Evolutionary conservation across 2,329 filamentous ascomycete species (phyloP).

Genomic region (Clarireedia hainanense): DNA sequence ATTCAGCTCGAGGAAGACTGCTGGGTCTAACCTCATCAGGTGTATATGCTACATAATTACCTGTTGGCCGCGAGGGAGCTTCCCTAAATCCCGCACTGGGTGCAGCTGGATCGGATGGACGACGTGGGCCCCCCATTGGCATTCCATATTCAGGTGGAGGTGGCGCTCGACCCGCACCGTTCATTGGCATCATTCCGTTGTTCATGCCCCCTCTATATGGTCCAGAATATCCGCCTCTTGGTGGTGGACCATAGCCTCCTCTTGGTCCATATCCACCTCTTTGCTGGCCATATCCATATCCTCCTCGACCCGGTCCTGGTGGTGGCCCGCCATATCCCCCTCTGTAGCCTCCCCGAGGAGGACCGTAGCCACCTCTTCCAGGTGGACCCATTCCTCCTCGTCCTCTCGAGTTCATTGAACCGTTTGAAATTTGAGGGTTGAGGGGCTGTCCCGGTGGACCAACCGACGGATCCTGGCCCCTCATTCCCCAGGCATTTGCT

Average conservation of each 20-base stretch:
- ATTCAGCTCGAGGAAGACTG: slow-evolving; percentile 52
- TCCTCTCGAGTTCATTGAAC: slow-evolving; percentile 22
- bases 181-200: slow-evolving; percentile 32
- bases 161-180: slow-evolving; percentile 31
- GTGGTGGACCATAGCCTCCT: slow-evolving; percentile 30
- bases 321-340: slow-evolving; percentile 20
- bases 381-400: slow-evolving; percentile 22
- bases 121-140: slow-evolving; percentile 16
- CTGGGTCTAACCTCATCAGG: slow-evolving; percentile 14
- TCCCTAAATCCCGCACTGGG: slow-evolving; percentile 13
- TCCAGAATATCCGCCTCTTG: slow-evolving; percentile 9
- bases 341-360: slow-evolving; percentile 40
- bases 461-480: slow-evolving; percentile 41
- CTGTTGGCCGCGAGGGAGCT: slow-evolving; percentile 7
- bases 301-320: slow-evolving; percentile 37
- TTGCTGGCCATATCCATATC: slow-evolving; percentile 38
- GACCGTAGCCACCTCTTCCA: slow-evolving; percentile 23
- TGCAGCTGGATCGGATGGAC: slow-evolving; percentile 15
- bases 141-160: slow-evolving; percentile 33
- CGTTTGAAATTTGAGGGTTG: slow-evolving; percentile 34
- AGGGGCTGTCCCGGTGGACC: slow-evolving; percentile 41
- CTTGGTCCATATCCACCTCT: slow-evolving; percentile 25
- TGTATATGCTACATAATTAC: slow-evolving; percentile 23
- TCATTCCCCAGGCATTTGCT: slow-evolving; percentile 27
- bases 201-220: slow-evolving; percentile 30